phyloP scores from a whole-genome alignment of 2,329 filamentous ascomycete genomes.

The Ascochyta fabae region DNA sequence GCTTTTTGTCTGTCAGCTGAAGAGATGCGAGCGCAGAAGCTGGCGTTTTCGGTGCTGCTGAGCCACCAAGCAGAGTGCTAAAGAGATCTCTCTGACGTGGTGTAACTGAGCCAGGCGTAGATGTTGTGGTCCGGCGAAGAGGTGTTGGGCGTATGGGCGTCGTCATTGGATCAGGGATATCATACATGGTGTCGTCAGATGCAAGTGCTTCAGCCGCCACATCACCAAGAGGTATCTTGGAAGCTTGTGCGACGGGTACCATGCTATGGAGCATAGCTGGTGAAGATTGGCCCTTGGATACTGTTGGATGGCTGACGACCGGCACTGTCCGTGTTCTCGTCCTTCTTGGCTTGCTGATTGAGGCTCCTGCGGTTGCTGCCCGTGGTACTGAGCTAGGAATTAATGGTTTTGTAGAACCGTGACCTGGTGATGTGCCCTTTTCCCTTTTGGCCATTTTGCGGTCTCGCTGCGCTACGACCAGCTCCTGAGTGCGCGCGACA shows the following conservation, averaged over 20 bases:
- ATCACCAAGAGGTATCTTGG: background rate
- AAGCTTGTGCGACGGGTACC: slow-evolving; percentile 32
- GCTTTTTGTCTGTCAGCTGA: slow-evolving; percentile 37
- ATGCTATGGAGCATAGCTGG: slow-evolving; percentile 43
- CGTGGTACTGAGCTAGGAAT: background rate
- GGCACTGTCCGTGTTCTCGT: slow-evolving; percentile 24
- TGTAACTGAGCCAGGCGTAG: slow-evolving; percentile 41
- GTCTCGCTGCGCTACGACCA: slow-evolving; percentile 24
- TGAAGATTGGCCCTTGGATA: slow-evolving; percentile 42
- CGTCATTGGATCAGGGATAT: slow-evolving; percentile 34
- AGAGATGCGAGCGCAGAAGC: slow-evolving; percentile 43
- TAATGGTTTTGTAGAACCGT: background rate
- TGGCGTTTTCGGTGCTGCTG: slow-evolving; percentile 33
- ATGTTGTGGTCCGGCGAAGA: slow-evolving; percentile 15
- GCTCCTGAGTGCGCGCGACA: slow-evolving; percentile 11
- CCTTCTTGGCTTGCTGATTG: slow-evolving; percentile 35
- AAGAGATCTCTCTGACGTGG: slow-evolving; percentile 47
- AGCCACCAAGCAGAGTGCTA: slow-evolving; percentile 40
- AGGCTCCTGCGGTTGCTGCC: slow-evolving; percentile 1
- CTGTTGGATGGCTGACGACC: slow-evolving; percentile 1
- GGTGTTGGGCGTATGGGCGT: slow-evolving; percentile 32
- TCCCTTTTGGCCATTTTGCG: slow-evolving; percentile 40
- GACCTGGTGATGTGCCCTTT: slow-evolving; percentile 24
- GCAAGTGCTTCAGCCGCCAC: slow-evolving; percentile 12
- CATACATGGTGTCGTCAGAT: slow-evolving; percentile 46